Evolutionary conservation across 2,329 filamentous ascomycete genomes (phyloP), one percentile per base, ranked within the genome.

Genomic region (Cryphonectria naterciae): DNA sequence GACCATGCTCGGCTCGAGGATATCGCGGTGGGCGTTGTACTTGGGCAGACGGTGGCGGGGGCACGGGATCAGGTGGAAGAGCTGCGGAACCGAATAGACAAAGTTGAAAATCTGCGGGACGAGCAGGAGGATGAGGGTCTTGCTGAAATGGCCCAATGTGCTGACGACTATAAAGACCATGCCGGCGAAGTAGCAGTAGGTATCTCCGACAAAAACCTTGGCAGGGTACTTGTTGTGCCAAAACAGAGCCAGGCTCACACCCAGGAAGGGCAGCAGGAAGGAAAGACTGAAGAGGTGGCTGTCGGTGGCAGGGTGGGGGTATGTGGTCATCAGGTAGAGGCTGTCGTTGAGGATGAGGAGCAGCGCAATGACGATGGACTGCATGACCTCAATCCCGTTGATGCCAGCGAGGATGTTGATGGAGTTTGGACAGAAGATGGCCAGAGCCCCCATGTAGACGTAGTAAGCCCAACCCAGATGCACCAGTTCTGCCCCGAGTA

Each of bases 361-460:
- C 68, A 90, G 81, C 37, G 95, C 95, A 78, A 99, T 93, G 74
- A 97, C 93, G 73, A 99, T 85, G 72, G 94, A 98, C 83, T 99
- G 96, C 15, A 92, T 90, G 69, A 98, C 96, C 81, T 99, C 96
- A 79, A 99, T 96, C 69, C 96, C 96, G 81, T 99, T 99, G 81
- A 99, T 93, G n/a, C 96, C 96, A 0, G 96, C 96, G n/a, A 99
- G 86, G 83, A 99, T 99, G 85, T 99, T 99, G 88, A 99, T 99
- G 81, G 94, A 94, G 83, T 99, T 98, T 8, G 96, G 95, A 76
- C 94, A 97, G 85, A 99, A 99, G 81, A 99, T 99, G 79, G 95
- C 93, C 75, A 99, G 88, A 70, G 93, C 92, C 67, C 94, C 93
- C 96, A 99, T 99, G 86, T 98, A 99, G 78, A 91, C 84, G 83